A percentile compares a stretch with the other conserved stretches of the same genome.
These are phyloP conservation scores for Chrysoporthe puriensis DNA, from an alignment of 2,329 filamentous ascomycete species.

Conservation along the genomic window DNA sequence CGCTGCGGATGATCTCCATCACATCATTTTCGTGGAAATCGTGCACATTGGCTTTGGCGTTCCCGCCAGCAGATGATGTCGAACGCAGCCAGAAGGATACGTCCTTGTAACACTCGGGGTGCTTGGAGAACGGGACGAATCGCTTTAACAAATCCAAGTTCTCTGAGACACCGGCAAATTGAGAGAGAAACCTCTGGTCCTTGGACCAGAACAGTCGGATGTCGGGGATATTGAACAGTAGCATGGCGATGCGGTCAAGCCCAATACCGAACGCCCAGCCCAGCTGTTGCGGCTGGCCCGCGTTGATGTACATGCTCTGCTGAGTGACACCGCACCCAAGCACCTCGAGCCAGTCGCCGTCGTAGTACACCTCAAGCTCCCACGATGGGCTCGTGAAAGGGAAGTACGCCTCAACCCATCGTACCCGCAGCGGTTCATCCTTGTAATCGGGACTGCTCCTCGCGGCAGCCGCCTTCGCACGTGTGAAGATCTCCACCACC, in stretches of 20 bases:
- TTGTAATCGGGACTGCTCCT: constrained; percentile 52
- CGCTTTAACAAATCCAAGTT: constrained; percentile 54
- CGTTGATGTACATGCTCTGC: constrained; percentile 78
- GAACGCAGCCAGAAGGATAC: constrained; percentile 86
- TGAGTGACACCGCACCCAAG: constrained; percentile 90
- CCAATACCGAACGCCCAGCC: constrained; percentile 97
- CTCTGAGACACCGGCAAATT: constrained; percentile 71
- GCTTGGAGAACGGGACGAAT: constrained; percentile 88
- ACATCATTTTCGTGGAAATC: constrained; percentile 92
- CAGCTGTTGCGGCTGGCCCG: constrained; percentile 72
- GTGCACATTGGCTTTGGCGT: constrained; percentile 42
- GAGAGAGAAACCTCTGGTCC: constrained; percentile 81
- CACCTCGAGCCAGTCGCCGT: constrained; percentile 93
- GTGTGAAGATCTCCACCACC: constrained; percentile 85
- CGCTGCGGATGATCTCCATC: constrained; percentile 89
- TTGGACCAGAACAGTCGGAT: constrained; percentile 95
- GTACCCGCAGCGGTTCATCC: constrained; percentile 77
- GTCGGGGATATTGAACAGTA: constrained; percentile 93
- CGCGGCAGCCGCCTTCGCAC: constrained; percentile 69
- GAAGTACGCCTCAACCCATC: constrained; percentile 98
- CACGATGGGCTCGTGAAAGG: constrained; percentile 95
- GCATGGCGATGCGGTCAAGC: constrained; percentile 94
- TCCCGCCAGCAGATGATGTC: constrained; percentile 50
- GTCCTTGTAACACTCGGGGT: constrained; percentile 88
- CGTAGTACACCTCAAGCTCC: constrained; percentile 95